Percentiles rank a stretch among this genome's conserved stretches.
These are phyloP conservation scores for Raphanus sativus DNA, from an alignment of 345 rosid species.

Conservation along the genomic window DNA sequence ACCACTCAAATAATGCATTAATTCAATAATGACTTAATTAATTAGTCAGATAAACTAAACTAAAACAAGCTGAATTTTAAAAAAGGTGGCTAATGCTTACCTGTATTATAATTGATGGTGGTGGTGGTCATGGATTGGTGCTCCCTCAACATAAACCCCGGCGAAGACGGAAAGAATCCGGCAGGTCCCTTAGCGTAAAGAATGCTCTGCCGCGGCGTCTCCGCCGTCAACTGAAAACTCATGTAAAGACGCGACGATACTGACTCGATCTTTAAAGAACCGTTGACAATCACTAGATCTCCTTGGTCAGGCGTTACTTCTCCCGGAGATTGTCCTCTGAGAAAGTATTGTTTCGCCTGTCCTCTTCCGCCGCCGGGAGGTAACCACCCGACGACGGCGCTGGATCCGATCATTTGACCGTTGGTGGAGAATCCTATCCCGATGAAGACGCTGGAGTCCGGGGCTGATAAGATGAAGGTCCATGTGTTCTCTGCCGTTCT, in stretches of 20 bases:
- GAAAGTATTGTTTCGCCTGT: constrained; percentile 48
- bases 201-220: constrained; percentile 44
- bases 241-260: constrained; percentile 58
- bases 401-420: constrained; percentile 68
- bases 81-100: constrained; percentile 36
- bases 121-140: constrained; percentile 56
- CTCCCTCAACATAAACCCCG: constrained; percentile 45
- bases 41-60: not conserved
- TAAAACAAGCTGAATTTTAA: not conserved
- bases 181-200: constrained; percentile 63
- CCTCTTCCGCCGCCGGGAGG: constrained; percentile 33
- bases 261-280: constrained; percentile 43
- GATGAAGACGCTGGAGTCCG: constrained; percentile 43
- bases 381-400: constrained; percentile 82
- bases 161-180: constrained; percentile 49
- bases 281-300: constrained; percentile 37
- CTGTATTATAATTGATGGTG: constrained; percentile 56
- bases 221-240: constrained; percentile 58
- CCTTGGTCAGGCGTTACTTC: constrained; percentile 61
- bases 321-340: constrained; percentile 42
- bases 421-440: constrained; percentile 73
- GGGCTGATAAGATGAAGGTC: constrained; percentile 81
- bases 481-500: constrained; percentile 45
- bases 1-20: not conserved
- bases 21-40: constrained; percentile 6